These are phyloP conservation scores for Magnusiomyces ingens DNA, from an alignment of 1,139 yeast species.

Conservation along the genomic window DNA sequence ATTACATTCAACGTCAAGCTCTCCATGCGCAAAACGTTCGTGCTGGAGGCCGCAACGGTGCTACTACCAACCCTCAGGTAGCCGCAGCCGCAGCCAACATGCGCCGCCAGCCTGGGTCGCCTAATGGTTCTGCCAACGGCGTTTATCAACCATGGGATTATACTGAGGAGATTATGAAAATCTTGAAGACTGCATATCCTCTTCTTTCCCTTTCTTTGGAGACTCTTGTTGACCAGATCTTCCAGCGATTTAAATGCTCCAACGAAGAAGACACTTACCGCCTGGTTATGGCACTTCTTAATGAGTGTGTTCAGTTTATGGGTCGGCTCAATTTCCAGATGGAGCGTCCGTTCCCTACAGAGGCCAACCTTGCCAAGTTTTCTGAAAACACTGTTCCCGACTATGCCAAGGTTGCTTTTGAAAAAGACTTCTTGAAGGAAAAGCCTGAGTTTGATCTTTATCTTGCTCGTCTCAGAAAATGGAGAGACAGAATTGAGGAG, in stretches of 20 bases:
- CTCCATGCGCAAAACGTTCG: constrained; percentile 37
- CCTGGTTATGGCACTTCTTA: constrained; percentile 80
- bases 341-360: constrained; percentile 87
- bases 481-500: constrained; percentile 92
- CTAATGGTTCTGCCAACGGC: constrained; percentile 11
- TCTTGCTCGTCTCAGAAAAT: constrained; percentile 71
- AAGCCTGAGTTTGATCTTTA: constrained; percentile 89
- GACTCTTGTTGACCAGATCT: constrained; percentile 90
- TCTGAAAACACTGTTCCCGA: constrained; percentile 92
- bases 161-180: constrained; percentile 92
- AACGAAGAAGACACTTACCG: constrained; percentile 97
- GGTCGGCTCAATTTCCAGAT: constrained; percentile 74
- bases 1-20: constrained; percentile 78
- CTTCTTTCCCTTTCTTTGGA: constrained; percentile 86
- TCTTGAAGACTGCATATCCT: constrained; percentile 93
- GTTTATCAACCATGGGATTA: constrained; percentile 83
- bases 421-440: constrained; percentile 78
- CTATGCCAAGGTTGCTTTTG: constrained; percentile 84
- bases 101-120: constrained; percentile 12
- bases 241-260: constrained; percentile 87
- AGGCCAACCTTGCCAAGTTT: constrained; percentile 79
- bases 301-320: constrained; percentile 89
- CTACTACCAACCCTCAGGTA: constrained; percentile 16
- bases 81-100: constrained; percentile 15
- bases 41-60: constrained; percentile 14